Conservation (phyloP, 441 rosid genomes). For the Pelargonium fulgidum region DNA sequence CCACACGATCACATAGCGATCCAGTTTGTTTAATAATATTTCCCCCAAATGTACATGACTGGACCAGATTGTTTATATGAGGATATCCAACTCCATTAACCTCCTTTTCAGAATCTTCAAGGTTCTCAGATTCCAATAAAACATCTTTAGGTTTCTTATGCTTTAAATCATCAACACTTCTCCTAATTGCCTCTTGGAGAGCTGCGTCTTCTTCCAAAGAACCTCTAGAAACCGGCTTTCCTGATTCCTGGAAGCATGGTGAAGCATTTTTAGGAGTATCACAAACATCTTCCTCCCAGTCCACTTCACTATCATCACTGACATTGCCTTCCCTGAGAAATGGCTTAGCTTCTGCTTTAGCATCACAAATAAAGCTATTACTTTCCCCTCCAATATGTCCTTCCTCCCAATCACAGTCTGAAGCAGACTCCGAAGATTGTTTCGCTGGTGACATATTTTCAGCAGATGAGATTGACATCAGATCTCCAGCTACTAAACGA, state of each 20-base stretch:
- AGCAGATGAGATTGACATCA: slow-evolving; percentile 35
- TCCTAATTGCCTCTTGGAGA: slow-evolving; percentile 78
- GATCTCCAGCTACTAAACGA: slow-evolving; percentile 56
- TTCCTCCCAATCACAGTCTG: slow-evolving; percentile 77
- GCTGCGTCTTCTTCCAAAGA: slow-evolving; percentile 70
- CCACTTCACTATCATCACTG: slow-evolving; percentile 53
- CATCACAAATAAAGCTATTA: slow-evolving; percentile 25
- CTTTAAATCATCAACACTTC: slow-evolving; percentile 61
- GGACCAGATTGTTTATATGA: slow-evolving; percentile 23
- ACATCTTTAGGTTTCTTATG: slow-evolving; percentile 25
- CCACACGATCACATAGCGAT: slow-evolving; percentile 26
- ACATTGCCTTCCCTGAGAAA: slow-evolving; percentile 25
- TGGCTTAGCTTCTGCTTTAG: slow-evolving; percentile 28
- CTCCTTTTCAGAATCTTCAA: slow-evolving; percentile 25
- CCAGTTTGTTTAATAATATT: slow-evolving; percentile 26
- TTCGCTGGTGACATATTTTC: slow-evolving; percentile 30
- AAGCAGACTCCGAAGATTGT: slow-evolving; percentile 37
- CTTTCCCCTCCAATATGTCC: slow-evolving; percentile 29
- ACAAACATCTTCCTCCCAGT: slow-evolving; percentile 58
- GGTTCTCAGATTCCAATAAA: slow-evolving; percentile 19
- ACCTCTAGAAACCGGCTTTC: slow-evolving; percentile 48
- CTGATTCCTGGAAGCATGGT: slow-evolving; percentile 26
- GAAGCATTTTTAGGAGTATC: slow-evolving; percentile 26
- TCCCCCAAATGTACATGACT: slow-evolving; percentile 20
- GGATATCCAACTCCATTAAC: slow-evolving; percentile 17